phyloP scores from a whole-genome alignment of 495 filamentous ascomycete genomes.

The Xylaria nigripes region DNA sequence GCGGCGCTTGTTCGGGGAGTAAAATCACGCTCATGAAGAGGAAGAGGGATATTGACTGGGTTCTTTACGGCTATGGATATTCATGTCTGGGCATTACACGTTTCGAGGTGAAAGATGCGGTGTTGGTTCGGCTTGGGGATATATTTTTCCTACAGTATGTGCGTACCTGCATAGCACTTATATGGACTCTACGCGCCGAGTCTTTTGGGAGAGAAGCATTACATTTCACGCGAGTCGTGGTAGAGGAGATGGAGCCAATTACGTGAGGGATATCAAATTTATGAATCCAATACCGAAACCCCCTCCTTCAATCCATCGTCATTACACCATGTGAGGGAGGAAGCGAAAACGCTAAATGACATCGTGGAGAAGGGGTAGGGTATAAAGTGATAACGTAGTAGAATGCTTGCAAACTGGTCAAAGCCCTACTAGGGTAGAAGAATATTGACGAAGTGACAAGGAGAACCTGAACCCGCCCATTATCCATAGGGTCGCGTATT shows the following conservation, averaged over 20 bases:
- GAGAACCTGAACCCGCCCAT: not conserved
- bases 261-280: not conserved
- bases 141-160: not conserved
- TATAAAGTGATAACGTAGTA: not conserved
- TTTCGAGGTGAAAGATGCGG: no score
- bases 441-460: not conserved
- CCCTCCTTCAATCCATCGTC: not conserved
- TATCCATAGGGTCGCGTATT: no score
- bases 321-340: not conserved
- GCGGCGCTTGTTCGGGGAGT: slow-evolving; percentile 86
- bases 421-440: not conserved
- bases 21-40: slow-evolving; percentile 10
- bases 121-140: not conserved
- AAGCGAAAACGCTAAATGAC: not conserved
- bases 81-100: no score
- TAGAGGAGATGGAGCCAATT: not conserved
- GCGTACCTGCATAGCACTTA: not conserved
- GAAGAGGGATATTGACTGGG: not conserved
- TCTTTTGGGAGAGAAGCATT: not conserved
- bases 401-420: not conserved
- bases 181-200: not conserved
- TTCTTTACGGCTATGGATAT: not conserved
- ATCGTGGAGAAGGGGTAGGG: not conserved
- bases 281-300: not conserved
- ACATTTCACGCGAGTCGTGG: not conserved